Conservation (phyloP, 805 yeast species). For the Vanderwaltozyma verrucispora region DNA sequence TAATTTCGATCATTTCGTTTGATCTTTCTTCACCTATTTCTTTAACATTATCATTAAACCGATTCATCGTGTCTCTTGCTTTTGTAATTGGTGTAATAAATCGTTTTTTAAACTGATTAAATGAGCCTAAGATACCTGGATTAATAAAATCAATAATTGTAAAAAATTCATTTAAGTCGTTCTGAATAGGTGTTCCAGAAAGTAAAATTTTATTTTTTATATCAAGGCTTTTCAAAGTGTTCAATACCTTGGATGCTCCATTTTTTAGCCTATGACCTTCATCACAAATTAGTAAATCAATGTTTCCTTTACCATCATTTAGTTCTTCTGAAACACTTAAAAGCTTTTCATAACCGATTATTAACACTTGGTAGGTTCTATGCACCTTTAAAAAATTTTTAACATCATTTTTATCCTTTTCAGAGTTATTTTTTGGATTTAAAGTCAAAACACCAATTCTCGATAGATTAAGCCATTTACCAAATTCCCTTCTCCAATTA, state of each 20-base stretch:
- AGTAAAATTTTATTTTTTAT: conserved; percentile 51
- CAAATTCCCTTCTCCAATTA: conserved; percentile 84
- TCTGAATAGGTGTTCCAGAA: conserved; percentile 91
- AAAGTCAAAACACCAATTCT: conserved; percentile 58
- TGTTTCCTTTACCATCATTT: conserved; percentile 28
- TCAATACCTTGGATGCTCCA: conserved; percentile 58
- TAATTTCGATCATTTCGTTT: conserved; percentile 49
- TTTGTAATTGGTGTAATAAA: conserved; percentile 61
- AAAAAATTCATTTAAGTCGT: conserved; percentile 76
- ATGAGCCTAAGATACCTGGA: conserved; percentile 69
- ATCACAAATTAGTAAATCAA: conserved; percentile 79
- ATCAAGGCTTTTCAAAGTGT: conserved; percentile 45
- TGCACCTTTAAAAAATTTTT: conserved; percentile 48
- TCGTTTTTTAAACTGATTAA: conserved; percentile 45
- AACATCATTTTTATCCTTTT: conserved; percentile 48
- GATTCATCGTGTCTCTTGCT: conserved; percentile 55
- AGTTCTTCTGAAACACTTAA: conserved; percentile 44
- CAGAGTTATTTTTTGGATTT: conserved; percentile 37
- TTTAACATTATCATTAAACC: conserved; percentile 39
- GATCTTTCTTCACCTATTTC: conserved; percentile 53
- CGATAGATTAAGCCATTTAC: conserved; percentile 71
- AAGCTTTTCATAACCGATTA: conserved; percentile 83
- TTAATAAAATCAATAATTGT: conserved; percentile 74
- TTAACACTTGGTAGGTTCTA: conserved; percentile 68
- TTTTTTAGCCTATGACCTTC: conserved; percentile 91